Conservation (phyloP, 805 yeast genomes). For the Metschnikowia vanudenii region DNA sequence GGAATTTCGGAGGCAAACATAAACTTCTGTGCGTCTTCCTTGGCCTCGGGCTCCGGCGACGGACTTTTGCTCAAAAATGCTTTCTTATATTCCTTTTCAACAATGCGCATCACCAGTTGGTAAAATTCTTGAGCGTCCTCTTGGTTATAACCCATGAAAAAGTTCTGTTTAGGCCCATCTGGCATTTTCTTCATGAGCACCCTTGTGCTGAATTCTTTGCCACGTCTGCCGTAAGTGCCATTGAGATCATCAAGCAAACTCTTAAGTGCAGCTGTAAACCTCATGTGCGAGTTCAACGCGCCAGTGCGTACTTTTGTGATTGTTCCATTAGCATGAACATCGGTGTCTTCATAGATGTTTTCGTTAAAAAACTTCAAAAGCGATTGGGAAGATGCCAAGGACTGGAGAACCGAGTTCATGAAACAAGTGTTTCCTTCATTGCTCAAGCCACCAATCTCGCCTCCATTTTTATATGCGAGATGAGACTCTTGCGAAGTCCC, state of each 20-base stretch:
- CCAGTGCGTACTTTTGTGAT: conserved; percentile 21
- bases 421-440: conserved; percentile 95
- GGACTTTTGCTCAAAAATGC: conserved; percentile 20
- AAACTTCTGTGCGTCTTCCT: conserved; percentile 19
- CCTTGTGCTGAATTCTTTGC: conserved; percentile 62
- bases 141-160: conserved; percentile 83
- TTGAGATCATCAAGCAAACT: conserved; percentile 56
- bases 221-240: conserved; percentile 48
- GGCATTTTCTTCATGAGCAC: conserved; percentile 65
- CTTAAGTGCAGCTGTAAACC: conserved; percentile 55
- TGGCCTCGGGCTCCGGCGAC: conserved; percentile 24
- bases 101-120: conserved; percentile 67
- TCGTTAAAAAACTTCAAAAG: conserved; percentile 55
- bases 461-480: conserved; percentile 58
- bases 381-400: conserved; percentile 70
- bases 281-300: conserved; percentile 26
- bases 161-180: conserved; percentile 73
- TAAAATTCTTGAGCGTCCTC: conserved; percentile 97
- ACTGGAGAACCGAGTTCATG: conserved; percentile 87
- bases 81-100: conserved; percentile 57
- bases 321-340: conserved; percentile 23
- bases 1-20: conserved; percentile 24
- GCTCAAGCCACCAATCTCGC: conserved; percentile 77
- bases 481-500: conserved; percentile 26
- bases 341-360: conserved; percentile 29